These are phyloP conservation scores for Hylodesmum podocarpum DNA, from an alignment of 306 rosid genomes.

Conservation along the genomic window DNA sequence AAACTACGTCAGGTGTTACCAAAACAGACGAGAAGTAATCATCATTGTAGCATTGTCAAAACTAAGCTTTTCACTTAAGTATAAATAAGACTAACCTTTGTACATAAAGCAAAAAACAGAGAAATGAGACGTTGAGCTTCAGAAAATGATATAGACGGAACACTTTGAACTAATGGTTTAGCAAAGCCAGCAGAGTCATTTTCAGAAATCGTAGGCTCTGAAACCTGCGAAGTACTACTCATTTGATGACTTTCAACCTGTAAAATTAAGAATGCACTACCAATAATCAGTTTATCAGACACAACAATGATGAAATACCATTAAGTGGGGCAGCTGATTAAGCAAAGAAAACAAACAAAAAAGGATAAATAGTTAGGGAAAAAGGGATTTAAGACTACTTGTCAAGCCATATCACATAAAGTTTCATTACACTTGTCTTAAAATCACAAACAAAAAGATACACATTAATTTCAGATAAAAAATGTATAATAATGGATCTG, in stretches of 20 bases:
- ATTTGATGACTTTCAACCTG: constrained; percentile 73
- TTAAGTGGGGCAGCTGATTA: not conserved
- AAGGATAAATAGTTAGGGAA: not conserved
- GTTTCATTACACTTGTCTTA: not conserved
- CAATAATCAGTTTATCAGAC: constrained; percentile 5
- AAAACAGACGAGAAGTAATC: constrained; percentile 18
- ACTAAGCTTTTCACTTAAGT: constrained; percentile 6
- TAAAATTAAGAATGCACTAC: constrained; percentile 20
- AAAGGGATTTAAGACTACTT: not conserved
- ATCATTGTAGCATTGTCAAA: constrained; percentile 8
- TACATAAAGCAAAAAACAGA: constrained; percentile 87
- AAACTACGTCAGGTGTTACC: constrained; percentile 9
- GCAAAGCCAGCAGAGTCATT: constrained; percentile 46
- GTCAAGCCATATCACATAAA: not conserved
- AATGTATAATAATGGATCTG: not conserved
- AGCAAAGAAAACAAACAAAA: not conserved
- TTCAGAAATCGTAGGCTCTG: constrained; percentile 62
- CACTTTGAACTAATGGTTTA: constrained; percentile 36
- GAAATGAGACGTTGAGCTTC: constrained; percentile 88
- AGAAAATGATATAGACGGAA: constrained; percentile 56
- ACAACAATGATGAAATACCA: constrained; percentile 8
- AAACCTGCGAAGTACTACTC: constrained; percentile 50
- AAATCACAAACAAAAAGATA: not conserved
- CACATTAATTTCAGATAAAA: not conserved
- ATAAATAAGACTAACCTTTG: constrained; percentile 63